Percentiles rank a stretch among this genome's conserved stretches.
Evolutionary conservation across 331 rosid species (phyloP).

Genomic region (Prunus yedoensis): DNA sequence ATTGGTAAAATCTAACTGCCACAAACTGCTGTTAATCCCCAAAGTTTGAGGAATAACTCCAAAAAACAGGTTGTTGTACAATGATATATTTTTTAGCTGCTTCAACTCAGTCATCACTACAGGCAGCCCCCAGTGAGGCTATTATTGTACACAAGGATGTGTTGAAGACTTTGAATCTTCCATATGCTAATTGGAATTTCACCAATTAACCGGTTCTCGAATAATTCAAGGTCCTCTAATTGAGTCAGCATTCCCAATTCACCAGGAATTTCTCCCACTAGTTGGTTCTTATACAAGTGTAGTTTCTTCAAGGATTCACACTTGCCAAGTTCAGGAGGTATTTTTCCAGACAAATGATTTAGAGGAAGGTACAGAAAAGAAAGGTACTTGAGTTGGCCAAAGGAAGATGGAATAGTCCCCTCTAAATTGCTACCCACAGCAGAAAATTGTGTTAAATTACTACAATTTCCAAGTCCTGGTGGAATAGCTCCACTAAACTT

Average conservation of each 20-base stretch:
- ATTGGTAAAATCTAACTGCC: slow-evolving; percentile 53
- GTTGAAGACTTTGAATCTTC: slow-evolving; percentile 69
- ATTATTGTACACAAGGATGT: slow-evolving; percentile 60
- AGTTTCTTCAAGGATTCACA: slow-evolving; percentile 56
- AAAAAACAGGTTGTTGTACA: slow-evolving; percentile 66
- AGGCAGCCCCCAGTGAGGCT: slow-evolving; percentile 70
- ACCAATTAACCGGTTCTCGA: slow-evolving; percentile 53
- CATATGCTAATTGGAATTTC: slow-evolving; percentile 78
- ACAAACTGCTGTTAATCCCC: slow-evolving; percentile 72
- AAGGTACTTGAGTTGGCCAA: slow-evolving; percentile 54
- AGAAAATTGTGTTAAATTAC: slow-evolving; percentile 31
- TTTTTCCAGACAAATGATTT: slow-evolving; percentile 58
- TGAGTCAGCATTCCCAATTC: slow-evolving; percentile 61
- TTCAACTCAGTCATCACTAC: slow-evolving; percentile 65
- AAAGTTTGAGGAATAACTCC: slow-evolving; percentile 74
- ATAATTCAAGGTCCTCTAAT: slow-evolving; percentile 51
- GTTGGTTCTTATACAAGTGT: slow-evolving; percentile 52
- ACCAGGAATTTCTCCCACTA: slow-evolving; percentile 67
- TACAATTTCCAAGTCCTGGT: slow-evolving; percentile 64
- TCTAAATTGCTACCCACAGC: slow-evolving; percentile 38
- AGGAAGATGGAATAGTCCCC: slow-evolving; percentile 71
- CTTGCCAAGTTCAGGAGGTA: slow-evolving; percentile 66
- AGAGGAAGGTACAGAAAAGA: slow-evolving; percentile 35
- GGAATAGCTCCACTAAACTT: slow-evolving; percentile 60
- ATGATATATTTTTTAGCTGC: slow-evolving; percentile 52